These are phyloP conservation scores for Moniliophthora roreri DNA, from an alignment of 1,284 basidiomycete species.

Conservation along the genomic window DNA sequence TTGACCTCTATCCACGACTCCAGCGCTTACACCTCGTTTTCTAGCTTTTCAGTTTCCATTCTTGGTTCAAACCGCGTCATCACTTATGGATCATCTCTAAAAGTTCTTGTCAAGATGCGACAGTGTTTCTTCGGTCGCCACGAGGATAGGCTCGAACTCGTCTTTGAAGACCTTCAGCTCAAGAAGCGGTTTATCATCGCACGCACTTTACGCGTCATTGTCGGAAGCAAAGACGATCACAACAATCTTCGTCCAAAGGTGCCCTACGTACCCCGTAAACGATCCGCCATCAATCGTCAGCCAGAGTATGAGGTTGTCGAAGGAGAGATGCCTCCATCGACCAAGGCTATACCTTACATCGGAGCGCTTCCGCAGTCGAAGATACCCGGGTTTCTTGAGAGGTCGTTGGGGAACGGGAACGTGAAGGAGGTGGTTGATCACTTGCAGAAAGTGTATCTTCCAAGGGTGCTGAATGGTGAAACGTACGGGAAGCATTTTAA, in stretches of 20 bases:
- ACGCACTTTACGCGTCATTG: constrained; percentile 37
- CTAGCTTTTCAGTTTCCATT: constrained; percentile 11
- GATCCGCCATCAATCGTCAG: constrained; percentile 29
- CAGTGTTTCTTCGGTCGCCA: constrained; percentile 45
- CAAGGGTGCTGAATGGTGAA: constrained; percentile 31
- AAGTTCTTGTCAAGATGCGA: constrained; percentile 33
- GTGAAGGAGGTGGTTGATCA: constrained; percentile 23
- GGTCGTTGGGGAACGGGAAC: constrained; percentile 26
- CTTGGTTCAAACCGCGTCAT: constrained; percentile 21
- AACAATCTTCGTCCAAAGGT: constrained; percentile 45
- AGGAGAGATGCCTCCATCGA: constrained; percentile 35
- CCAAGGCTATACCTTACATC: constrained; percentile 30
- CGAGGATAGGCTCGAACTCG: constrained; percentile 43
- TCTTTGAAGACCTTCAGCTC: constrained; percentile 39
- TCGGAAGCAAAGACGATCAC: constrained; percentile 48
- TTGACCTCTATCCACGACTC: background rate
- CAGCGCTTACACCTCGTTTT: background rate
- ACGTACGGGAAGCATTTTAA: constrained; percentile 52
- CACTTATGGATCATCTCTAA: constrained; percentile 25
- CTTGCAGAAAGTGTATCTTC: constrained; percentile 37
- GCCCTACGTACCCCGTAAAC: constrained; percentile 52
- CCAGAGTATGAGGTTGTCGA: constrained; percentile 42
- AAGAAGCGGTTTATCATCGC: constrained; percentile 44
- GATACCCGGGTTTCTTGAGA: constrained; percentile 36
- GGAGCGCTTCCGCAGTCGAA: constrained; percentile 35